Evolutionary conservation across 495 filamentous ascomycete species (phyloP).

Genomic region (Daldinia decipiens): DNA sequence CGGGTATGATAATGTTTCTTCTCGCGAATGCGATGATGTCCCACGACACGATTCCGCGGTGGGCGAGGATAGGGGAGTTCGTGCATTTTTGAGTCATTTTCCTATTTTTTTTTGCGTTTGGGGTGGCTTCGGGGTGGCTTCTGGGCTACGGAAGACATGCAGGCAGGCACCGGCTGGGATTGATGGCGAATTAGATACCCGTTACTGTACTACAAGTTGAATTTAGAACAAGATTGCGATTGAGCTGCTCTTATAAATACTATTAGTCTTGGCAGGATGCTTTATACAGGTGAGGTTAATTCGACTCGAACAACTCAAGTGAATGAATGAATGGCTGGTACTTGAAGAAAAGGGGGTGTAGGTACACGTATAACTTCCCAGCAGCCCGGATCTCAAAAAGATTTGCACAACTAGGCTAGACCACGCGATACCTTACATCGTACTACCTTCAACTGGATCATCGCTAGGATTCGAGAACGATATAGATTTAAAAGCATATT

Average conservation of each 20-base stretch:
- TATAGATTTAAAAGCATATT: neutral
- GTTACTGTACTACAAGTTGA: constrained; percentile 36
- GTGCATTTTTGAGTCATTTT: neutral
- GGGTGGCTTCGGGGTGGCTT: constrained; percentile 15
- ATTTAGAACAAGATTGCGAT: constrained; percentile 33
- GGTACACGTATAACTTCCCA: neutral
- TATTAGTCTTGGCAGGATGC: neutral
- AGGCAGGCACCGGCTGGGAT: constrained; percentile 14
- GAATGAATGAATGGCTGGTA: too few species aligned
- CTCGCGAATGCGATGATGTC: constrained; percentile 19
- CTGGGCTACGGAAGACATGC: constrained; percentile 1
- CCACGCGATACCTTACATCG: neutral
- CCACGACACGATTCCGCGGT: constrained; percentile 19
- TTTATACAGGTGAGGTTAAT: too few species aligned
- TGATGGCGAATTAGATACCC: constrained; percentile 43
- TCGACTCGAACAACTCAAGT: too few species aligned
- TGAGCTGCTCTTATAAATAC: neutral
- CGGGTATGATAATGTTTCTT: constrained; percentile 22
- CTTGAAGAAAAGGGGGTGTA: too few species aligned
- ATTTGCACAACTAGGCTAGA: neutral
- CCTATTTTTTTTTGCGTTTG: neutral
- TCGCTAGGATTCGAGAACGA: neutral
- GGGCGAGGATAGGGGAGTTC: constrained; percentile 2
- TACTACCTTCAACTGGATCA: neutral
- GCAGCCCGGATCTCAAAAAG: neutral